Conservation (phyloP, 208 protist species). For the Herpetomonas tarakana region DNA sequence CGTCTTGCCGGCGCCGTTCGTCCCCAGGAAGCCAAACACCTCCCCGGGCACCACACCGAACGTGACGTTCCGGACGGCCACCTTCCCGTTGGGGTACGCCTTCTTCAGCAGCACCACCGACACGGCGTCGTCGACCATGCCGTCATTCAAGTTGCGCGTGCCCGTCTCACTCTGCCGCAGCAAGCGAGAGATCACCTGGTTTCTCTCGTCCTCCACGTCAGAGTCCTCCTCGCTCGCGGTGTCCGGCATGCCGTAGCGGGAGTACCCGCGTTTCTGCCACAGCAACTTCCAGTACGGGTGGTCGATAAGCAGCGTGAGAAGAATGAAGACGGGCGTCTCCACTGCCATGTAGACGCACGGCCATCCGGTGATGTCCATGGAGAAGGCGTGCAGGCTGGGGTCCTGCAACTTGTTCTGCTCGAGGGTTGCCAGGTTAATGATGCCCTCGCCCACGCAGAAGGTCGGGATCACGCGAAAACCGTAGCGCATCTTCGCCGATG, state of each 20-base stretch:
- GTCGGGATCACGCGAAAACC: slow-evolving; percentile 44
- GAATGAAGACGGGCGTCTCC: slow-evolving; percentile 27
- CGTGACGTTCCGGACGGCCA: slow-evolving; percentile 47
- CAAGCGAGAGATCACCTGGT: slow-evolving; percentile 5
- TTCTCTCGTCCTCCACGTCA: slow-evolving; percentile 25
- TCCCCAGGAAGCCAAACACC: slow-evolving; percentile 64
- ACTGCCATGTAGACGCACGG: slow-evolving; percentile 37
- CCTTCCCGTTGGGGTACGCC: slow-evolving; percentile 34
- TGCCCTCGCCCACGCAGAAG: slow-evolving; percentile 57
- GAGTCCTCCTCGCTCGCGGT: slow-evolving; percentile 13
- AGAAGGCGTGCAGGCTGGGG: slow-evolving; percentile 11
- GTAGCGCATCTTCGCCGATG: slow-evolving; percentile 21
- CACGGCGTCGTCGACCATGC: slow-evolving; percentile 19
- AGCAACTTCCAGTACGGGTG: slow-evolving; percentile 22
- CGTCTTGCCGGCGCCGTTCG: slow-evolving; percentile 71
- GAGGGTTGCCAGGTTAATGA: slow-evolving; percentile 34
- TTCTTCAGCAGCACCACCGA: slow-evolving; percentile 38
- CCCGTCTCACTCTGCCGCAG: background rate
- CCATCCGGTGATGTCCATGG: slow-evolving; percentile 22
- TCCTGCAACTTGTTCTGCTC: slow-evolving; percentile 6
- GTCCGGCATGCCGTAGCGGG: slow-evolving; percentile 2
- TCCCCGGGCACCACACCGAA: slow-evolving; percentile 57
- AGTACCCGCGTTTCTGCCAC: slow-evolving; percentile 12
- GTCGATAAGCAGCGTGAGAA: slow-evolving; percentile 40
- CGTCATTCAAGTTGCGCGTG: background rate